Percentiles rank a stretch among this genome's conserved stretches.
These are phyloP conservation scores for Boletus reticulatus DNA, from an alignment of 768 basidiomycete species.

Conservation along the genomic window DNA sequence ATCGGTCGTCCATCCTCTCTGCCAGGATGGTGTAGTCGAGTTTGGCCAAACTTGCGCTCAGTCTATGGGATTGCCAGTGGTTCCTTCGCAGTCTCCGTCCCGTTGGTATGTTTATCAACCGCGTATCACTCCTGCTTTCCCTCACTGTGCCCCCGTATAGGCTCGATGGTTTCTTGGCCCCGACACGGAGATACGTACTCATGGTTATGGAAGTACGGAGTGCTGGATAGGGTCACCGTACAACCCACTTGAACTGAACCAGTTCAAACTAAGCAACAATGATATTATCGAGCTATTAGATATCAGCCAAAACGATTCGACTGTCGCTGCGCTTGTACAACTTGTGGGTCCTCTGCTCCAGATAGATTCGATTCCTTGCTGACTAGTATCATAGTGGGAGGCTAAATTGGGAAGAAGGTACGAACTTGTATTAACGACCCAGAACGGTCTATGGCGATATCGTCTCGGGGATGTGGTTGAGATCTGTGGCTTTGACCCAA, in stretches of 20 bases:
- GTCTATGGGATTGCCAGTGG: constrained; percentile 1
- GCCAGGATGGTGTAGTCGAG: constrained; percentile 10
- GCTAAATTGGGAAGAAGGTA: constrained; percentile 9
- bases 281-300: constrained; percentile 17
- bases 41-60: constrained; percentile 11
- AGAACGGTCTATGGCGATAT: constrained; percentile 21
- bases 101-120: constrained; percentile 2
- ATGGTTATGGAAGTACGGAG: constrained; percentile 2
- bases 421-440: constrained; percentile 16
- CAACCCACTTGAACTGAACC: constrained; percentile 4
- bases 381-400: constrained; percentile 17
- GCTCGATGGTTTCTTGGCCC: constrained; percentile 12
- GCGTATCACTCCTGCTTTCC: neutral
- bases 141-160: neutral
- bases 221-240: constrained; percentile 1
- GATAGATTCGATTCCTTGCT: neutral
- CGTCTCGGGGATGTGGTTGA: constrained; percentile 21
- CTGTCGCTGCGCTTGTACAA: neutral
- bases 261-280: neutral
- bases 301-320: neutral
- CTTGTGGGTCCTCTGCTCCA: neutral
- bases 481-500: constrained; percentile 15
- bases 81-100: constrained; percentile 4
- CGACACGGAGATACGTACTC: neutral
- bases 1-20: constrained; percentile 6